Evolutionary conservation across 2,329 filamentous ascomycete species (phyloP), one percentile per base, ranked within the genome.

Genomic region (Chaetothyriales sp.): DNA sequence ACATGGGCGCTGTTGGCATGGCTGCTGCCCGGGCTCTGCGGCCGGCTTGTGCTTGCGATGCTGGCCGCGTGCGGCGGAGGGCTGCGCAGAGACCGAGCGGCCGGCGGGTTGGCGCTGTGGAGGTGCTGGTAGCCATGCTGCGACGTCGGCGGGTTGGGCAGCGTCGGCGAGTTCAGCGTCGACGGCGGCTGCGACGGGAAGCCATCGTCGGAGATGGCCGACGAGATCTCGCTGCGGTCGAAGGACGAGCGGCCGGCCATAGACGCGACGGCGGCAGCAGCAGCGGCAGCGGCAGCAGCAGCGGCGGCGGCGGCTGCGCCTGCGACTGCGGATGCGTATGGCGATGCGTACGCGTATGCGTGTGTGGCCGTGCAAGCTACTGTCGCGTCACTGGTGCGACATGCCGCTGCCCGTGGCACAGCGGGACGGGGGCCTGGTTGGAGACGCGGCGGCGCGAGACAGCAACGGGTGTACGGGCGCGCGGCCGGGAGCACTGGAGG

Each of bases 1-100:
- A 94, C 89, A 73, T 98, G 92, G 44, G 86, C 92, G 63, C 83
- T 80, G 65, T 83, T 89, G 46, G 84, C 75, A 44, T 86, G 76
- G 58, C 83, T 90, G 15, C 76, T 50, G 3, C 19, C 44, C 74
- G 83, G 58, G 53, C 70, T 73, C 47, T 65, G 68, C 76, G 76
- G 59, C 68, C 80, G 65, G 66, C 75, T 72, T 28, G 58, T 58
- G n/a, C 72, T 66, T 51, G 67, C 68, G 13, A 70, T 67, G 51
- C 69, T 66, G 48, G 73, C 69, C 37, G 72, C 69, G 28, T 54
- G 45, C 43, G 51, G 54, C 48, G 55, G 49, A 8, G 46, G 45
- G 46, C 56, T 60, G 44, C 58, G 53, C 10, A 54, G 43, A 1
- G 59, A 56, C 10, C 58, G 53, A 50, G 58, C 57, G 20, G 59